Conservation (phyloP, 2,329 filamentous ascomycete genomes). For the Ophiostoma ulmi region DNA sequence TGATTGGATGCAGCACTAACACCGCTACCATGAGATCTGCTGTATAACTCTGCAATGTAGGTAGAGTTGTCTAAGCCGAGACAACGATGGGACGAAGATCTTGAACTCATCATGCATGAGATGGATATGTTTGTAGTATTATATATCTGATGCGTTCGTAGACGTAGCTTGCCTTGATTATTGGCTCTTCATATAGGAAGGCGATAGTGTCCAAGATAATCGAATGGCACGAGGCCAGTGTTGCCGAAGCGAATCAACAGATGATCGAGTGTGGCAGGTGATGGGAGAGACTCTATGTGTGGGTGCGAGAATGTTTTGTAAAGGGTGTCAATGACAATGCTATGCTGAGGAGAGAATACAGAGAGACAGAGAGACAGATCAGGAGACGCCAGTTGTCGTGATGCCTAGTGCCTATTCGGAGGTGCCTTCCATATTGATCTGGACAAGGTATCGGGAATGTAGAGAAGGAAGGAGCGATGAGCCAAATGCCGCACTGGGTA, state of each 20-base stretch:
- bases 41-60: conserved; percentile 12
- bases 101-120: background rate
- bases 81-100: background rate
- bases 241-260: background rate
- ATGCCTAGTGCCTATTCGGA: background rate
- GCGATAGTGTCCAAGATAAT: background rate
- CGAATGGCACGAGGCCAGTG: background rate
- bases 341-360: no score
- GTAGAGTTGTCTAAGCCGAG: background rate
- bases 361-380: background rate
- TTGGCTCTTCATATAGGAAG: background rate
- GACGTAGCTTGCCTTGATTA: background rate
- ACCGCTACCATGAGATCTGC: background rate
- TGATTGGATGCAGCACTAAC: conserved; percentile 13
- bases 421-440: background rate
- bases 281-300: background rate
- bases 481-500: background rate
- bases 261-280: conserved; percentile 5
- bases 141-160: background rate
- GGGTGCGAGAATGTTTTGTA: no score
- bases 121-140: background rate
- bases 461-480: background rate
- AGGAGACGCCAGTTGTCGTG: background rate
- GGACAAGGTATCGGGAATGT: background rate
- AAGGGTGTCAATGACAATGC: background rate